Conservation (phyloP, 768 basidiomycete species). For the Termitomyces sp. region DNA sequence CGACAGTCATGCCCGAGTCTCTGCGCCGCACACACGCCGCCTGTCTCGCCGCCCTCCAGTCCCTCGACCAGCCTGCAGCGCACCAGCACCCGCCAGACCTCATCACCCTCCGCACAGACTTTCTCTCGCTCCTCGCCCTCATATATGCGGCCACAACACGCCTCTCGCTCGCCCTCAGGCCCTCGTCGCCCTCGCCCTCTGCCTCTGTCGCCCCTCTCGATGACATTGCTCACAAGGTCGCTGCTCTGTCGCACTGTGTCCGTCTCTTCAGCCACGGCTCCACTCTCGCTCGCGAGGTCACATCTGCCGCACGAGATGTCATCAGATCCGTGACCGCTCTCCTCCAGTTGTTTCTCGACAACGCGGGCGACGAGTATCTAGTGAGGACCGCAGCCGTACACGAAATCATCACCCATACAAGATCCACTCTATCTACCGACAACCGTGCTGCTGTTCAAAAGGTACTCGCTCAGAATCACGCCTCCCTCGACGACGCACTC, state of each 20-base stretch:
- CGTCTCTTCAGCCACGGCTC: constrained; percentile 44
- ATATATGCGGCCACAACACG: constrained; percentile 56
- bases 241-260: constrained; percentile 47
- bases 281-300: constrained; percentile 41
- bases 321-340: constrained; percentile 41
- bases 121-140: constrained; percentile 52
- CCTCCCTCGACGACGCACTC: constrained; percentile 55
- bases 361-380: constrained; percentile 43
- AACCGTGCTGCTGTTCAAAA: constrained; percentile 55
- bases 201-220: constrained; percentile 48
- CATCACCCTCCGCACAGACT: constrained; percentile 45
- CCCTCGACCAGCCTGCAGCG: constrained; percentile 21
- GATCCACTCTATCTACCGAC: constrained; percentile 46
- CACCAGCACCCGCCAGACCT: constrained; percentile 16
- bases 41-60: constrained; percentile 31
- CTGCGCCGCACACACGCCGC: constrained; percentile 30
- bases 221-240: constrained; percentile 45
- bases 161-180: constrained; percentile 57
- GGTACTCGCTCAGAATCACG: constrained; percentile 46
- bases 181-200: constrained; percentile 45
- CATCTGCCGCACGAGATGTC: constrained; percentile 32
- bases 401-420: constrained; percentile 49
- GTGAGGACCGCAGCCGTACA: constrained; percentile 56
- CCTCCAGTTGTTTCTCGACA: constrained; percentile 18
- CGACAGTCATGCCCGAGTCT: constrained; percentile 7